phyloP scores from a whole-genome alignment of 106 monocot genomes.

The Allium cepa region DNA sequence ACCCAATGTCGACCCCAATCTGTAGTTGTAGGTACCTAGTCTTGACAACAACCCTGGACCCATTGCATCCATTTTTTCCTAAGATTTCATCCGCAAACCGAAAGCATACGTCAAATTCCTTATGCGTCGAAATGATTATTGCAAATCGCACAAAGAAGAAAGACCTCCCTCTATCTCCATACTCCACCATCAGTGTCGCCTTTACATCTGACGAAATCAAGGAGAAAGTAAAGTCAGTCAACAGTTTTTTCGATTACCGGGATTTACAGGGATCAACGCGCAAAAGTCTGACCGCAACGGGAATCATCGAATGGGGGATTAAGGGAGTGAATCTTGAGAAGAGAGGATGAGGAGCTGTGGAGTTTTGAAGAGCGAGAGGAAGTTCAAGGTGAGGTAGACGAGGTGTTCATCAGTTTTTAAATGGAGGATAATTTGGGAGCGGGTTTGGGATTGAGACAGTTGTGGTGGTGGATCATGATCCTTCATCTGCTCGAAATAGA shows the following conservation, averaged over 20 bases:
- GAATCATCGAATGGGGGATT: constrained; percentile 48
- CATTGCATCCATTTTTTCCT: constrained; percentile 18
- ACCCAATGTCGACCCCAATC: constrained; percentile 81
- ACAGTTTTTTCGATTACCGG: constrained; percentile 50
- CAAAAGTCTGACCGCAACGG: constrained; percentile 66
- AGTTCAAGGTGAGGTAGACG: constrained; percentile 60
- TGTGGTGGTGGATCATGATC: not conserved
- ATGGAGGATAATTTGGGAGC: constrained; percentile 15
- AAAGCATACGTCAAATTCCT: constrained; percentile 76
- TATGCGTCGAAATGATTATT: constrained; percentile 63
- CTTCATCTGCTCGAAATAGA: not conserved
- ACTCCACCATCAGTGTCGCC: not conserved
- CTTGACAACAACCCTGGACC: constrained; percentile 66
- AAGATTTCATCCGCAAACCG: constrained; percentile 46
- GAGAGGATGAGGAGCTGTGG: constrained; percentile 65
- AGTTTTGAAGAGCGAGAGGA: constrained; percentile 83
- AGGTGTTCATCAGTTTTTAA: constrained; percentile 60
- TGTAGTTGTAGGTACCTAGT: constrained; percentile 72
- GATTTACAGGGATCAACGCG: constrained; percentile 67
- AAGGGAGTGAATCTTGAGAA: constrained; percentile 36
- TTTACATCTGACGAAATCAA: constrained; percentile 36
- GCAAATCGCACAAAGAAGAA: constrained; percentile 39
- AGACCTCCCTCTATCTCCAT: constrained; percentile 59
- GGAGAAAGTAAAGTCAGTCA: constrained; percentile 72
- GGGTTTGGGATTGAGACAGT: constrained; percentile 17